Percentiles rank a stretch among this genome's conserved stretches.
These are phyloP conservation scores for Amanita exitialis DNA, from an alignment of 768 basidiomycete genomes.

Conservation along the genomic window DNA sequence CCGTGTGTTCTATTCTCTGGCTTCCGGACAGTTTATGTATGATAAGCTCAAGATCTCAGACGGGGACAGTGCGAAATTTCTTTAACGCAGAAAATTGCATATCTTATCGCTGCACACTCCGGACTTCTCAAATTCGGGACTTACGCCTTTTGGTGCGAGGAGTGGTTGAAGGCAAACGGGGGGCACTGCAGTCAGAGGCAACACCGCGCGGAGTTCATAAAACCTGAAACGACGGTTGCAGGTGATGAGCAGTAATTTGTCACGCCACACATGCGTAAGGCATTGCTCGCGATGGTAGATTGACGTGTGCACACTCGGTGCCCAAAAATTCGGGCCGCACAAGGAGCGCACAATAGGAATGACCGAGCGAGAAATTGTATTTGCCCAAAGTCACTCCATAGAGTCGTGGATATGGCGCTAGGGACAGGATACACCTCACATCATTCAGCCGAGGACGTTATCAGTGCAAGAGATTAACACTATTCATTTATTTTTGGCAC, in stretches of 20 bases:
- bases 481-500: neutral
- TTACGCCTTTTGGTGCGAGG: neutral
- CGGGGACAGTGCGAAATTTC: neutral
- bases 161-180: too few relatives aligned
- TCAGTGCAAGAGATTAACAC: neutral
- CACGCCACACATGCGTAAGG: neutral
- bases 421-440: too few relatives aligned
- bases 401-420: too few relatives aligned
- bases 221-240: too few relatives aligned
- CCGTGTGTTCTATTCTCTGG: slow-evolving; percentile 1
- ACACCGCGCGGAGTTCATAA: neutral
- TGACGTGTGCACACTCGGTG: neutral
- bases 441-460: too few relatives aligned
- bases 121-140: neutral
- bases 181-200: neutral
- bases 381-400: too few relatives aligned
- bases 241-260: neutral
- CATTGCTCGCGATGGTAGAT: neutral
- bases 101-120: neutral
- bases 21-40: slow-evolving; percentile 6
- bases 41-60: slow-evolving; percentile 4
- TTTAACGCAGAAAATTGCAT: neutral
- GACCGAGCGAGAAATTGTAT: too few relatives aligned
- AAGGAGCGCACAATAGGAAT: neutral
- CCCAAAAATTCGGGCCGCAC: neutral